Conservation (phyloP, 2,329 filamentous ascomycete species). For the Fragosphaeria purpurea region DNA sequence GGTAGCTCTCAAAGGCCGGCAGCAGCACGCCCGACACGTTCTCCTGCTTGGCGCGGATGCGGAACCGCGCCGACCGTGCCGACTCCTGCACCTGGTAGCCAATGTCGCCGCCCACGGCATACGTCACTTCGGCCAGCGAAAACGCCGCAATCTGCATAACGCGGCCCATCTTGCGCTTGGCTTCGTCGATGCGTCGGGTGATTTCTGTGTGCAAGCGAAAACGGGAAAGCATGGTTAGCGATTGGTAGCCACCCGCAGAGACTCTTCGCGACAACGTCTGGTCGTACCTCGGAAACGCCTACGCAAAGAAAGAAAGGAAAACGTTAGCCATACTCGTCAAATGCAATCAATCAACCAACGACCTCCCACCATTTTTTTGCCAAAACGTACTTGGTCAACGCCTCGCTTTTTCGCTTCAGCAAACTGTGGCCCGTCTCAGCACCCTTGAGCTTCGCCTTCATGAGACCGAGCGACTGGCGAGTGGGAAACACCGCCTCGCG, state of each 20-base stretch:
- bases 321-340: background rate
- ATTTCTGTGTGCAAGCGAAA: slow-evolving; percentile 54
- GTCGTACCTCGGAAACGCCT: slow-evolving; percentile 78
- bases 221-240: background rate
- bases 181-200: slow-evolving; percentile 92
- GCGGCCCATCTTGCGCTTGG: slow-evolving; percentile 97
- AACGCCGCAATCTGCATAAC: slow-evolving; percentile 99
- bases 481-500: slow-evolving; percentile 96
- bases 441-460: slow-evolving; percentile 97
- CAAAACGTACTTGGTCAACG: slow-evolving; percentile 74
- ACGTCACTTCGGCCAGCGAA: slow-evolving; percentile 93
- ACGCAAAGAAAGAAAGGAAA: background rate
- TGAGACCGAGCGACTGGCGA: slow-evolving; percentile 88
- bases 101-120: slow-evolving; percentile 91
- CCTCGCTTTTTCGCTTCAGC: slow-evolving; percentile 95
- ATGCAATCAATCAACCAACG: too few species aligned
- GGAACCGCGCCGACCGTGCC: slow-evolving; percentile 83
- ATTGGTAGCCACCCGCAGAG: background rate
- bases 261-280: slow-evolving; percentile 3
- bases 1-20: slow-evolving; percentile 85
- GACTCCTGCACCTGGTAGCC: slow-evolving; percentile 97
- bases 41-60: slow-evolving; percentile 90
- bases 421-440: slow-evolving; percentile 86
- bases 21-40: slow-evolving; percentile 96
- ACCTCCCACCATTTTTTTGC: too few species aligned